Evolutionary conservation across 75 land plant genomes (phyloP), one percentile per base, ranked within the genome.

Genomic region (Picea glauca): DNA sequence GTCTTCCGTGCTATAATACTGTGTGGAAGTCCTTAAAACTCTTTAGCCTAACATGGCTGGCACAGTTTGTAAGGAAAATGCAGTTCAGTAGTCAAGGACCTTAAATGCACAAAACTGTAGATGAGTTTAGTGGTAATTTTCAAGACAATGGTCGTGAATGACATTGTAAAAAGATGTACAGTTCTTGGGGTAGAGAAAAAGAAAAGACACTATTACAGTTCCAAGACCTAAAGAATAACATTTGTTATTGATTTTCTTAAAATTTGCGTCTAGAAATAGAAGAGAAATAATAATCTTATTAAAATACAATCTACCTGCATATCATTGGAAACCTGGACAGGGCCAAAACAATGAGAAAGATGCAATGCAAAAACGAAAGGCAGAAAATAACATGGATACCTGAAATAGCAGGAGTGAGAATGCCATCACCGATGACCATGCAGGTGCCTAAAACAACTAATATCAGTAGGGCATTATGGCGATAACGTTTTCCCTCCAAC

Each of bases 401-500:
- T 87, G 98, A 95, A 77, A 95, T 87, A 70, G 85, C 86, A 70
- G 84, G 83, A 21, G 91, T 88, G 33, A 90, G 82, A 43, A 88
- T 80, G 7, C 91, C 91, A 81, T 90, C 91, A 26, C 91, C 91
- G 32, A 90, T 90, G 58, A 89, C 83, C 88, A 88, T 88, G 64
- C 89, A 88, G 21, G 90, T 86, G 30, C 90, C 85, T 35, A 88
- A 43, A 33, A 88, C 79, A 38, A 83, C 85, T 13, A 88, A 65
- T 9, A 80, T 70, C 33, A 88, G 75, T 15, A 88, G 30, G 6
- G 77, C 65, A 63, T 61, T 78, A 21, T 82, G 61, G 26, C 72
- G 74, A 18, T 56, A 68, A 13, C 23, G 12, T 32, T 79, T 78
- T 46, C 43, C 75, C 78, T 87, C 87, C 56, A 87, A 73, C 81